Percentiles rank a stretch among this genome's conserved stretches.
Conservation (phyloP, 2,329 filamentous ascomycete species). For the Aspergillus thermomutatus region DNA sequence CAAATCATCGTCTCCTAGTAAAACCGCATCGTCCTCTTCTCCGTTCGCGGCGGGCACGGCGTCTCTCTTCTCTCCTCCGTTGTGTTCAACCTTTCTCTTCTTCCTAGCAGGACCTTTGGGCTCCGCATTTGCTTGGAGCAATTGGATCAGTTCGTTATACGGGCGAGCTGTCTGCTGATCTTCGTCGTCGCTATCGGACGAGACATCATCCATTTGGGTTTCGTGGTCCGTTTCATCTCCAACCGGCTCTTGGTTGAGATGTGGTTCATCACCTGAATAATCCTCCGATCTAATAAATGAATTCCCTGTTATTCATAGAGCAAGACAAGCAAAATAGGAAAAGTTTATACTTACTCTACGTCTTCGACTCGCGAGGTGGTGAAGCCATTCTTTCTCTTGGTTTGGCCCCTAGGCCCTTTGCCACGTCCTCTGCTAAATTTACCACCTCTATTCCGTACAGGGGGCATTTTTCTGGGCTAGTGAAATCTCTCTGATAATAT, state of each 20-base stretch:
- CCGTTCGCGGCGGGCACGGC: slow-evolving; percentile 20
- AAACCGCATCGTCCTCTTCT: slow-evolving; percentile 21
- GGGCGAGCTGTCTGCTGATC: slow-evolving; percentile 41
- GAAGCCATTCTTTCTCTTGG: slow-evolving; percentile 29
- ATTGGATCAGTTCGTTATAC: slow-evolving; percentile 57
- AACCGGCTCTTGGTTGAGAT: slow-evolving; percentile 38
- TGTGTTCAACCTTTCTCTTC: slow-evolving; percentile 50
- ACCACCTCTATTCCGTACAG: slow-evolving; percentile 27
- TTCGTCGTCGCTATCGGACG: slow-evolving; percentile 44
- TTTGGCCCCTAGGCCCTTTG: slow-evolving; percentile 26
- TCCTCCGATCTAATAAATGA: slow-evolving; percentile 23
- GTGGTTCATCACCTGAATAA: slow-evolving; percentile 24
- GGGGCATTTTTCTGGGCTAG: slow-evolving; percentile 22
- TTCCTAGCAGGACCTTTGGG: slow-evolving; percentile 48
- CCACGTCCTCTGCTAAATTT: slow-evolving; percentile 26
- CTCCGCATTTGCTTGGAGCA: slow-evolving; percentile 46
- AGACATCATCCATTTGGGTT: slow-evolving; percentile 28
- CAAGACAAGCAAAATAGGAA: neutral
- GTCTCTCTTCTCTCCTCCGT: slow-evolving; percentile 25
- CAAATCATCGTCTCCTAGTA: slow-evolving; percentile 42
- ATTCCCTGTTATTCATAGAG: neutral
- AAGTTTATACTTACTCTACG: slow-evolving; percentile 29
- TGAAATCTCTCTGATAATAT: neutral
- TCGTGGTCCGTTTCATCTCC: slow-evolving; percentile 46
- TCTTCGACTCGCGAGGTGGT: slow-evolving; percentile 38